A percentile compares a stretch with the other conserved stretches of the same genome.
Conservation (phyloP, 768 basidiomycete genomes). For the Russula lepida region DNA sequence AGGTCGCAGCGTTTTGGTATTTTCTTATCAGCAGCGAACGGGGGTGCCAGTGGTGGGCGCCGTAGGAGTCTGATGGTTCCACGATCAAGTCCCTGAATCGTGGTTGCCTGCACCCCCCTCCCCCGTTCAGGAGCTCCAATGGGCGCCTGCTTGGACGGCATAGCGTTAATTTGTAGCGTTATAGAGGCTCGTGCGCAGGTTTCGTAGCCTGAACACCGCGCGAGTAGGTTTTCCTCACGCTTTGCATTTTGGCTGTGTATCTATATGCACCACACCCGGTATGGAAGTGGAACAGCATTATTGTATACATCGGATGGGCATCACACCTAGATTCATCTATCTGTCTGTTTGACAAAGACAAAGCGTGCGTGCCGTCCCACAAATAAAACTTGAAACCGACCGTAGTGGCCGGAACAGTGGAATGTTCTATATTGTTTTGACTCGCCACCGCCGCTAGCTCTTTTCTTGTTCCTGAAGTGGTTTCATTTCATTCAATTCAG, state of each 20-base stretch:
- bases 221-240: neutral
- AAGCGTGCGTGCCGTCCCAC: neutral
- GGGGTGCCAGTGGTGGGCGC: neutral
- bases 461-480: neutral
- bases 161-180: neutral
- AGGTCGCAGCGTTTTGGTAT: slow-evolving; percentile 20
- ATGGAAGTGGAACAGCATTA: slow-evolving; percentile 7
- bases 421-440: neutral
- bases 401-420: neutral
- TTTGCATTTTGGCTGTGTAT: neutral
- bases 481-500: neutral
- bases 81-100: slow-evolving; percentile 6
- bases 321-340: neutral
- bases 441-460: neutral
- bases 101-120: neutral
- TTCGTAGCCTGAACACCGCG: neutral
- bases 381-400: neutral
- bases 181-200: neutral
- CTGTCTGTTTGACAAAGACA: neutral
- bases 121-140: neutral
- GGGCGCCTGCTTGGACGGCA: neutral
- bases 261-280: neutral
- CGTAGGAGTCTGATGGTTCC: neutral
- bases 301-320: slow-evolving; percentile 1
- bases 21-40: slow-evolving; percentile 11